phyloP scores from a whole-genome alignment of 352 stramenopile species.

The Globisporangium mamillatum region DNA sequence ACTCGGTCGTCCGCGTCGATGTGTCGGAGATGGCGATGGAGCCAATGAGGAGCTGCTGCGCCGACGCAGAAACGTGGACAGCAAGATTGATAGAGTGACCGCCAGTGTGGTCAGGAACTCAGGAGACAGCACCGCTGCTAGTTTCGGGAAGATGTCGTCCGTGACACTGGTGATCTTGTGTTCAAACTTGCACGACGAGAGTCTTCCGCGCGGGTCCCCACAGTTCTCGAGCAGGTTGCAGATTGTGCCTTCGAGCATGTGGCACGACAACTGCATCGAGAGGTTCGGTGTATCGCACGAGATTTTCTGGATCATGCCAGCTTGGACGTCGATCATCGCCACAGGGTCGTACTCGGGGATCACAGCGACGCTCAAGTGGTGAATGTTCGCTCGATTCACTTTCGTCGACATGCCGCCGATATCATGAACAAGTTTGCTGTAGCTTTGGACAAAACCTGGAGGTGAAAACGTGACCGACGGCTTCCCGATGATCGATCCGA shows the following conservation, averaged over 20 bases:
- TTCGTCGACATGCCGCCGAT: slow-evolving; percentile 71
- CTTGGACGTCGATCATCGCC: slow-evolving; percentile 86
- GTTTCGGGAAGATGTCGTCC: slow-evolving; percentile 57
- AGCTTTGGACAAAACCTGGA: slow-evolving; percentile 84
- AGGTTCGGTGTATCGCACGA: slow-evolving; percentile 84
- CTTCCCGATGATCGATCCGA: slow-evolving; percentile 73
- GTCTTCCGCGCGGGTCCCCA: slow-evolving; percentile 48
- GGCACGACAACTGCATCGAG: slow-evolving; percentile 88
- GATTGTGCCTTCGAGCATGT: slow-evolving; percentile 90
- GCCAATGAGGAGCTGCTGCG: slow-evolving; percentile 28
- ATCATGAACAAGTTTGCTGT: slow-evolving; percentile 85
- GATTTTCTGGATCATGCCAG: slow-evolving; percentile 88
- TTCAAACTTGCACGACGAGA: slow-evolving; percentile 72
- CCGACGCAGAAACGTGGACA: slow-evolving; percentile 62
- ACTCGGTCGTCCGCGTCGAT: slow-evolving; percentile 28
- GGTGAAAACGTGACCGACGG: slow-evolving; percentile 86
- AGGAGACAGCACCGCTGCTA: slow-evolving; percentile 46
- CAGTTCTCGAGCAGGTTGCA: slow-evolving; percentile 84
- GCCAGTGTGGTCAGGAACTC: slow-evolving; percentile 52
- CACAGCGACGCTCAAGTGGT: slow-evolving; percentile 84
- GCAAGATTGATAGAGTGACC: slow-evolving; percentile 49
- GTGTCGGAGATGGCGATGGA: slow-evolving; percentile 31
- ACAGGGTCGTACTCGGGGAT: slow-evolving; percentile 88
- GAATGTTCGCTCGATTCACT: slow-evolving; percentile 69
- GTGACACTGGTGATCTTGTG: slow-evolving; percentile 74